Evolutionary conservation across 2,329 filamentous ascomycete genomes (phyloP), one percentile per base, ranked within the genome.

Genomic region (Botryosphaeria dothidea): DNA sequence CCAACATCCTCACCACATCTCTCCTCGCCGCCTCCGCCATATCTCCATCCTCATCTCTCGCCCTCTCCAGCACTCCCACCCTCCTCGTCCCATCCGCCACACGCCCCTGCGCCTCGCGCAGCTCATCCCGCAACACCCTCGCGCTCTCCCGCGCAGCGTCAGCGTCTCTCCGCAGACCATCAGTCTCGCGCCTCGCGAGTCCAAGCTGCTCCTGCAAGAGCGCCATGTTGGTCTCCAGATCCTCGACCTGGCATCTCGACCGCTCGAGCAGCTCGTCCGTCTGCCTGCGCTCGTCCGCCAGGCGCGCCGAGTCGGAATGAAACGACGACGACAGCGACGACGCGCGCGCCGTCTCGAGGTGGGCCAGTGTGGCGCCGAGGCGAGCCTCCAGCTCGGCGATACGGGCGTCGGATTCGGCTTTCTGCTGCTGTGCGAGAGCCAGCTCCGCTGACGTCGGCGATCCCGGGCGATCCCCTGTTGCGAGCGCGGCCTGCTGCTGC

Each of bases 381-480:
- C 46, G 46, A 15, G 63, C 63, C 36, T 65, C 54, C 17, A 65
- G 63, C 41, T 65, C 63, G 34, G 63, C 63, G 34, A 65, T 61
- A 31, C 63, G 54, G 34, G 63, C 54, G 31, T 43, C 36, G n/a
- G 52, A 51, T 25, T 46, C 41, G n/a, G 62, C 62, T 8, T 65
- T 38, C 13, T 51, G 54, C 45, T 58, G 62, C 43, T 60, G 63
- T 7, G 36, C 54, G 45, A 65, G 52, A 13, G 31, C 41, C 9
- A 27, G 23, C 1, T 51, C 31, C 9, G 15, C 27, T 7, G 38
- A 21, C 17, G 54, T 7, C 31, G 31, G 9, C 8, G 25, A n/a
- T n/a, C n/a, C n/a, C n/a, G n/a, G n/a, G n/a, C n/a, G n/a, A n/a
- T n/a, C n/a, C n/a, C n/a, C n/a, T n/a, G n/a, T 27, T 7, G 48